Evolutionary conservation across 805 yeast genomes (phyloP), one percentile per base, ranked within the genome.

Genomic region (Ogataea haglerorum): DNA sequence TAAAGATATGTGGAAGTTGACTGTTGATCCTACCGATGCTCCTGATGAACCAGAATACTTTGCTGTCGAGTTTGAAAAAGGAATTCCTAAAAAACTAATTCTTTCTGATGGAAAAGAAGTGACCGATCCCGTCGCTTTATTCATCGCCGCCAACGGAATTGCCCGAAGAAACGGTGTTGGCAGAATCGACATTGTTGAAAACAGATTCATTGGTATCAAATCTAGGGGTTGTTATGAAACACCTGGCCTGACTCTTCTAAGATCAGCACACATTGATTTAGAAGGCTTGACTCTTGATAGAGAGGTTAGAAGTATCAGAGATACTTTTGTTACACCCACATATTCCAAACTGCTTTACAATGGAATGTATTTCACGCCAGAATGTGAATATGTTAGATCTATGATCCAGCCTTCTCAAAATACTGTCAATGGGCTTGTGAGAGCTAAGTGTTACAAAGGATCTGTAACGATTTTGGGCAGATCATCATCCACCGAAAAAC

Each of bases 101-200:
- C 78, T 85, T 59, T 73, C 70, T 42, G 82, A 78, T 43, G 80
- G 78, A 40, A 47, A 42, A 19, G 66, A 60, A 33, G 82, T 84
- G 49, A 81, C 96, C 36, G 91, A 85, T 45, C 91, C 98, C 37
- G 90, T 90, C 46, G 96, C 90, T 57, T 73, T 93, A 54, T 93
- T 93, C 78, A 70, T 86, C 55, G 84, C 89, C 52, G 96, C 96
- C 47, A 91, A 93, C 68, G 80, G 89, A 56, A 75, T 93, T 60
- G 98, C 97, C 45, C 90, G 99, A 80, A 89, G 96, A 75, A 90
- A 93, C 67, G 99, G 99, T 76, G 96, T 93, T 47, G 99, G 99
- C 68, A 89, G 99, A 77, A 85, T 93, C 65, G 99, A 93, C 73
- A 93, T 93, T 62, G 99, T 93, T 52, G 99, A 93, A 74, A 88